Base-by-base conservation (phyloP, 352 stramenopile genomes). In the Thalassiosira livingstoniorum region DNA sequence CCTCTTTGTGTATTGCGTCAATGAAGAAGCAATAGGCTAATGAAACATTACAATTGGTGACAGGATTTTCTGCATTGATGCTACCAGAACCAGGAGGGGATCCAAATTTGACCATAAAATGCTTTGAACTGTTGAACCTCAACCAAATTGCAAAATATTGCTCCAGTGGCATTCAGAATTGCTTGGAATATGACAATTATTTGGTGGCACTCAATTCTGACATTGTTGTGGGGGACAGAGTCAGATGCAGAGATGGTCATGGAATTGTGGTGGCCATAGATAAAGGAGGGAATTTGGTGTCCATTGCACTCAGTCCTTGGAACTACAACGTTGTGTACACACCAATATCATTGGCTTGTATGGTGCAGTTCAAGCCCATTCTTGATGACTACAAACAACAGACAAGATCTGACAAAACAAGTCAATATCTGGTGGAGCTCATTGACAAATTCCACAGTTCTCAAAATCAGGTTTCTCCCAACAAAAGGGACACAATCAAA, bases 121-220 rank as follows among this genome's bases (percentile, higher is more conserved):
- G 7, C 7, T 47, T 7, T 15, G 39, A 47, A 18, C 7, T 47
- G 7, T 15, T 47, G 15, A 47, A 47, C 7, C 18, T 67, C 29
- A 67, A 67, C 58, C 58, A 29, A 7, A 5, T 45, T 4, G 58
- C 58, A 25, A 67, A 67, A 29, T 67, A 67, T 43, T 5, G 37
- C 11, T 7, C 13, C 25, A 39, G 25, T 21, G 58, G 25, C 4
- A 5, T 67, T 4, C 4, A n/a, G 4, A 67, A 67, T n/a, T 7
- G 29, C 4, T 4, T 21, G 58, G 13, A 11, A 25, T 67, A n/a
- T 5, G 21, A 37, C 5, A 37, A 29, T 5, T 67, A 7, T 21
- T n/a, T n/a, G n/a, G 10, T 67, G 29, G 29, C 29, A 5, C 7
- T 67, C 4, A 37, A 37, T 15, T 15, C 11, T 7, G 27, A 39